phyloP scores from a whole-genome alignment of 129 eudicot species.

The Lonicera japonica region DNA sequence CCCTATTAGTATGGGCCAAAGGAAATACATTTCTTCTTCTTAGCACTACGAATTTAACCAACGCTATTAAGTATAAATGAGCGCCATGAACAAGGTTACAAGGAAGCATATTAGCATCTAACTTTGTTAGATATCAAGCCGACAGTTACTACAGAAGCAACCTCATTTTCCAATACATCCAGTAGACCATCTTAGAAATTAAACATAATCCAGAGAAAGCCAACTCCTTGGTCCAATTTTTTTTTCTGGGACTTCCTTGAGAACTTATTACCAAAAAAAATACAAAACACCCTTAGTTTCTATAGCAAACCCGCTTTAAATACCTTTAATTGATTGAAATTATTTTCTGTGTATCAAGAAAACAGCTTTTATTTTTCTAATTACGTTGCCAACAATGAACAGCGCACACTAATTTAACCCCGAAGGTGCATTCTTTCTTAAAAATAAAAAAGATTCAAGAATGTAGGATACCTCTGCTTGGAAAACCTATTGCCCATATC shows the following conservation, averaged over 20 bases:
- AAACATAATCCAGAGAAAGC: no score
- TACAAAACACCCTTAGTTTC: neutral
- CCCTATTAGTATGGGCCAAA: no score
- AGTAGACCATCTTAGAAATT: no score
- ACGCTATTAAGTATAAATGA: no score
- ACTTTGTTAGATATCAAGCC: no score
- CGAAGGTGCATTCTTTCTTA: neutral
- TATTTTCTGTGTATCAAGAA: neutral
- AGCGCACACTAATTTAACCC: neutral
- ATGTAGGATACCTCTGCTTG: slow-evolving; percentile 42
- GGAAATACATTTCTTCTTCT: no score
- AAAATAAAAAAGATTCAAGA: slow-evolving; percentile 5
- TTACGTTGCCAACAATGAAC: neutral
- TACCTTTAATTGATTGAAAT: neutral
- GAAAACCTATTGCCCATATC: slow-evolving; percentile 30
- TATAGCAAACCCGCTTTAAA: neutral
- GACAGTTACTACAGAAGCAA: no score
- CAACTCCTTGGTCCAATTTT: no score
- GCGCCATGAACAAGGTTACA: no score
- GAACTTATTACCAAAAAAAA: neutral
- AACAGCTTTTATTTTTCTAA: neutral
- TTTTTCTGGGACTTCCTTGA: neutral
- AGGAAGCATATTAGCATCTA: no score
- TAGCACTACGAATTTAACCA: no score
- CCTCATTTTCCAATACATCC: no score